Base-by-base conservation (phyloP, 1,284 basidiomycete genomes). In the Trichosporon coremiiforme region DNA sequence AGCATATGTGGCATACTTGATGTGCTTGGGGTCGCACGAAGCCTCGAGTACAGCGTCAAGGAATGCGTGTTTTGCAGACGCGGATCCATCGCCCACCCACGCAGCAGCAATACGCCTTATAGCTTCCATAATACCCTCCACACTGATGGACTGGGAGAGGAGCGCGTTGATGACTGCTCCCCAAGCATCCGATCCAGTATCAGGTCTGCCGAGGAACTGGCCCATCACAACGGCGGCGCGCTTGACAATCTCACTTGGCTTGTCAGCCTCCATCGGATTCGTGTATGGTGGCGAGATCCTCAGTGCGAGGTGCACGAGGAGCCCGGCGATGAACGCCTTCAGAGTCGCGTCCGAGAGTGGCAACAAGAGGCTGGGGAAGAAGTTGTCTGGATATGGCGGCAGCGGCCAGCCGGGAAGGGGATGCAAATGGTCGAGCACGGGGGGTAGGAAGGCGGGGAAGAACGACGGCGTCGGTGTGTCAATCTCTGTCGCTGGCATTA, bases 291-390 rank as follows among this genome's bases (percentile, higher is more conserved):
- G 62, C 12, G 63, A 62, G 3, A 74, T 65, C 22, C 73, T 69
- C 29, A 64, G 68, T 1, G 75, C 62, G 2, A 81, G 66, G 64
- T 79, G 74, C 2, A 64, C 45, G 6, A 80, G 62, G 0, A 83
- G 71, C 0, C 76, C 75, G 8, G 73, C 70, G 6, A 76, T 70
- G 25, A 79, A 66, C 5, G 74, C 31, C 1, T 72, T 35, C 22
- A 81, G 36, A 76, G 81, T 9, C 85, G 85, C 55, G 88, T 82
- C 4, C 79, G 86, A 13, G 81, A 84, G 60, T 78, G 79, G 80
- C 88, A 93, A 84, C 89, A 94, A 5, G 87, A 93, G 35, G 86
- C 85, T 71, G 88, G 90, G 4, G 86, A 89, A 64, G 86, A 86
- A 63, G 84, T 33, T 66, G 80, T 13, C 78, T 77, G 57, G 88